phyloP scores from a whole-genome alignment of 306 rosid genomes.

The apple (Malus domestica) region DNA sequence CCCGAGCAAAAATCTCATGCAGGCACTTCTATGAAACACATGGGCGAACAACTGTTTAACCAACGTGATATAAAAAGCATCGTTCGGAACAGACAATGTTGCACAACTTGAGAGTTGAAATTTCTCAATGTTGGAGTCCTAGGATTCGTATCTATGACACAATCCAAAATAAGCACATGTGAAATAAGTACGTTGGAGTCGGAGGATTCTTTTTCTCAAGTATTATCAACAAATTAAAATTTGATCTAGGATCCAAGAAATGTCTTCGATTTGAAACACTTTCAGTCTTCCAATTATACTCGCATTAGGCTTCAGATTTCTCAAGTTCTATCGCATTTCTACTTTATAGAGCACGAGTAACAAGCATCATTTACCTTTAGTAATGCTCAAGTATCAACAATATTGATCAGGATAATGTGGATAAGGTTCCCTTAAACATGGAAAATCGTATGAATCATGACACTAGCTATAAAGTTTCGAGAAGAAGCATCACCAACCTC shows the following conservation, averaged over 20 bases:
- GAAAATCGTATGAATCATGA: background rate
- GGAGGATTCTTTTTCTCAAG: background rate
- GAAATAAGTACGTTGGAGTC: background rate
- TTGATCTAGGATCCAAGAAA: background rate
- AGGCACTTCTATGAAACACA: background rate
- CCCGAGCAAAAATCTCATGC: background rate
- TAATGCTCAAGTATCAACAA: background rate
- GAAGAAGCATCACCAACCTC: slow-evolving; percentile 38
- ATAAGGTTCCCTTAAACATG: background rate
- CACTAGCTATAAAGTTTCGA: background rate
- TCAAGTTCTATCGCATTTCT: background rate
- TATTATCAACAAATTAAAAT: background rate
- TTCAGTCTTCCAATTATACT: background rate
- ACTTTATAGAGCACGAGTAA: background rate
- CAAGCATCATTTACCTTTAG: background rate
- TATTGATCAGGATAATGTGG: background rate
- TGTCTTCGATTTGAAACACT: background rate
- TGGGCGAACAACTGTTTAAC: background rate
- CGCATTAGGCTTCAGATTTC: background rate
- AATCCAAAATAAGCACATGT: background rate
- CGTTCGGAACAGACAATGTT: background rate
- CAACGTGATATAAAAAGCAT: background rate
- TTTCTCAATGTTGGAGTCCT: background rate
- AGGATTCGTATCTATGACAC: slow-evolving; percentile 4
- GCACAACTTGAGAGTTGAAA: background rate